Base-by-base conservation (phyloP, 768 basidiomycete species). In the Erythrobasidium yunnanense region DNA sequence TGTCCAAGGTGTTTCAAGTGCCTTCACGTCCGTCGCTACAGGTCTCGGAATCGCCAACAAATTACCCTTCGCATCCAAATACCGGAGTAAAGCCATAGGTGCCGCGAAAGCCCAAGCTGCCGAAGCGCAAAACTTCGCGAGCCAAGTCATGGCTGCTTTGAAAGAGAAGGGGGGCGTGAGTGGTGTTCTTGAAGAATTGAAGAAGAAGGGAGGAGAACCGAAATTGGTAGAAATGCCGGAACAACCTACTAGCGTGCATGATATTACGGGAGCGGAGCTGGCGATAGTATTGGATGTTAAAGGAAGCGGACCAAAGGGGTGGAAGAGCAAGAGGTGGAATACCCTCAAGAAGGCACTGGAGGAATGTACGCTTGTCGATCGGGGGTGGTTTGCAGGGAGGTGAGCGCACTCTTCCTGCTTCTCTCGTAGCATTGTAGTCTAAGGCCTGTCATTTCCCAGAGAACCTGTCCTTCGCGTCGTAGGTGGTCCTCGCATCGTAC, bases 181-280 rank as follows among this genome's bases (percentile, higher is more conserved):
- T 15, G 60, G 60, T 5, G 27, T 50, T 1, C 60, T 63, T 27
- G 60, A 63, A 18, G 45, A 63, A 30, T 38, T 49, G 4, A 63
- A 63, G 30, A 63, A 49, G 46, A 63, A 63, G 52, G 60, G 60
- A 20, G 60, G 60, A 49, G 60, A 63, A 23, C 60, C 60, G 3
- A 63, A 51, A 25, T n/a, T 63, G 20, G 27, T 63, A 20, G 60
- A 63, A 32, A 25, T 63, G 18, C 47, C 45, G 23, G 60, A 63
- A 25, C 45, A 49, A 25, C 60, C 60, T 6, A 8, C 49, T 6
- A 49, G 45, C 20, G 60, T 63, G 5, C 60, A 63, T 33, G 60
- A 63, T 35, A 63, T 63, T 22, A 50, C 46, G 4, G 60, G 20
- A 30, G 49, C 60, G n/a, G 30, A 29, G n/a, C 46, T 63, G 6